Percentiles rank a stretch among this genome's conserved stretches.
These are phyloP conservation scores for Corylus heterophylla DNA, from an alignment of 306 rosid genomes.

Conservation along the genomic window DNA sequence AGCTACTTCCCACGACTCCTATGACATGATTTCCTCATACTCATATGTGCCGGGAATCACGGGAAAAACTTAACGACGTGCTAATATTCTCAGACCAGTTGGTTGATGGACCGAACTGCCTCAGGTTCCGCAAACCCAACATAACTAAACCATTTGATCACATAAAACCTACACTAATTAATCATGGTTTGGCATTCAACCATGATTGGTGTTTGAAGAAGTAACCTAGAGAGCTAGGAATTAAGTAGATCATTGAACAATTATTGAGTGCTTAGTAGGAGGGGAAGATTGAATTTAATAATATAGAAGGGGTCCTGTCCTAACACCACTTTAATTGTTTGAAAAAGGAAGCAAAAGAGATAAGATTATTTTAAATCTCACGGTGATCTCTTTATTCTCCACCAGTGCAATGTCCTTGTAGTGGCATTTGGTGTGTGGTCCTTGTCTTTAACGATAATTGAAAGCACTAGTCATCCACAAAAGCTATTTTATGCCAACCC, in stretches of 20 bases:
- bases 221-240: constrained; percentile 5
- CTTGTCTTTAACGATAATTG: constrained; percentile 75
- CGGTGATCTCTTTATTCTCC: constrained; percentile 72
- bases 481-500: constrained; percentile 59
- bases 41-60: no score
- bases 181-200: background rate
- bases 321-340: constrained; percentile 33
- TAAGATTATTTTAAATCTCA: constrained; percentile 28
- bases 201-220: background rate
- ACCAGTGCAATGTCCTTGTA: constrained; percentile 53
- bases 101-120: no score
- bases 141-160: background rate
- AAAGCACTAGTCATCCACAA: constrained; percentile 49
- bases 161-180: background rate
- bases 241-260: constrained; percentile 28
- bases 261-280: constrained; percentile 35
- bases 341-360: constrained; percentile 24
- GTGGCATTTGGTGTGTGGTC: constrained; percentile 61
- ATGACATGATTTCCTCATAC: no score
- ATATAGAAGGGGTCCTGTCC: constrained; percentile 31
- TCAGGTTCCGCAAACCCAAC: no score
- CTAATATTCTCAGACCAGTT: no score
- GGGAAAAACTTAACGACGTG: no score
- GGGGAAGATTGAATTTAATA: constrained; percentile 39
- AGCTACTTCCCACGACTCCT: no score